Conservation (phyloP, 805 yeast genomes). For the Yarrowia divulgata region DNA sequence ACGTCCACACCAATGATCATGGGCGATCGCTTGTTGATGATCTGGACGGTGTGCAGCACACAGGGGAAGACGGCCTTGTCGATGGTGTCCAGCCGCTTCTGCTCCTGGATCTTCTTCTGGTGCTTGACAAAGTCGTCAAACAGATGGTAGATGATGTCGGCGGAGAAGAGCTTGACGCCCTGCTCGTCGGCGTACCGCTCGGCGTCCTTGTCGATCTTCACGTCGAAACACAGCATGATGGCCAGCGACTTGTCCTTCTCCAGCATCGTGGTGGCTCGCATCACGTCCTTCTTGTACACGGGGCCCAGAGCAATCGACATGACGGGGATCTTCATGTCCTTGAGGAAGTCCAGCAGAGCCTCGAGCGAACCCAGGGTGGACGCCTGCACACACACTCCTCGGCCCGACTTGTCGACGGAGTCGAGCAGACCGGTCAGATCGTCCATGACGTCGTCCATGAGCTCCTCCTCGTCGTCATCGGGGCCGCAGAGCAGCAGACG, state of each 20-base stretch:
- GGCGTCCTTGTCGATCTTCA: conserved; percentile 95
- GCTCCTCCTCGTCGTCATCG: conserved; percentile 96
- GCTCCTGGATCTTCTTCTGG: conserved; percentile 85
- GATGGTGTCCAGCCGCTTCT: conserved; percentile 85
- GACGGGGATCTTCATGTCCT: conserved; percentile 98
- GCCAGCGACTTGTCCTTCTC: conserved; percentile 96
- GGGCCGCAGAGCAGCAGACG: conserved; percentile 93
- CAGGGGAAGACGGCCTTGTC: conserved; percentile 94
- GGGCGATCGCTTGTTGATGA: conserved; percentile 97
- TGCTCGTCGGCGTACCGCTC: conserved; percentile 97
- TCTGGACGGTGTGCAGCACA: conserved; percentile 91
- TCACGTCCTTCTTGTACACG: conserved; percentile 95
- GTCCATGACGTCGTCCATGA: conserved; percentile 98
- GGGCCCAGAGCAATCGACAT: conserved; percentile 99
- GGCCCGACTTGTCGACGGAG: conserved; percentile 92
- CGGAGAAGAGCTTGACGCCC: conserved; percentile 89
- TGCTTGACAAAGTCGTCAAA: conserved; percentile 94
- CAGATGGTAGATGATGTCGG: conserved; percentile 95
- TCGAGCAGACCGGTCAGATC: conserved; percentile 94
- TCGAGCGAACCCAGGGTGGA: conserved; percentile 98
- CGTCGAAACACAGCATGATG: conserved; percentile 98
- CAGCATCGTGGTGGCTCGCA: conserved; percentile 96
- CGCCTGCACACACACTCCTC: conserved; percentile 98
- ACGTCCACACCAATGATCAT: conserved; percentile 99
- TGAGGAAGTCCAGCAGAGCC: conserved; percentile 94